Percentiles rank a stretch among this genome's conserved stretches.
These are phyloP conservation scores for Lachancea meyersii DNA, from an alignment of 805 yeast species.

Conservation along the genomic window DNA sequence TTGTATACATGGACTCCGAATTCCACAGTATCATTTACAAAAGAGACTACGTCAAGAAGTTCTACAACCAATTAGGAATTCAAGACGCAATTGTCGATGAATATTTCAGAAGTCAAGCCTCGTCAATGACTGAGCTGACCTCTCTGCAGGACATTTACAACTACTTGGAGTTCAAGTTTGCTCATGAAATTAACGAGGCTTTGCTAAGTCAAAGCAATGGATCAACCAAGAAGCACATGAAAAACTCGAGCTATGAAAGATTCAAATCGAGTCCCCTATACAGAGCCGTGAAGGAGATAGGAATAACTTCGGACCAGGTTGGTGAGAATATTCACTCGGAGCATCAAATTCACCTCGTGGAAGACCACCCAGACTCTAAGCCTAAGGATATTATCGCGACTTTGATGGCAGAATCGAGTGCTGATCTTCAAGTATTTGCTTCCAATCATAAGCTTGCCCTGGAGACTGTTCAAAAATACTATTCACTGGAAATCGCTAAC, in stretches of 20 bases:
- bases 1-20: conserved; percentile 78
- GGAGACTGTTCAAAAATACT: conserved; percentile 67
- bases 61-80: conserved; percentile 47
- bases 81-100: conserved; percentile 55
- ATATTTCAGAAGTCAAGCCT: conserved; percentile 48
- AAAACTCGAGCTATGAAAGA: conserved; percentile 57
- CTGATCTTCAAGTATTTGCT: conserved; percentile 38
- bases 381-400: conserved; percentile 57
- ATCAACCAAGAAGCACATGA: conserved; percentile 48
- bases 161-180: conserved; percentile 66
- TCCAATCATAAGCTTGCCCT: conserved; percentile 52
- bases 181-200: conserved; percentile 37
- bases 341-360: conserved; percentile 63
- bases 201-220: conserved; percentile 22
- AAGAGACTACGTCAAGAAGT: conserved; percentile 52
- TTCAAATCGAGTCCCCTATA: conserved; percentile 59
- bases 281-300: conserved; percentile 61
- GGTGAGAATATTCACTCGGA: conserved; percentile 75
- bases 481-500: conserved; percentile 72
- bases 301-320: conserved; percentile 70
- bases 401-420: conserved; percentile 30
- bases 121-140: conserved; percentile 55
- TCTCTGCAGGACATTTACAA: conserved; percentile 73
- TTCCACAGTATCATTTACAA: conserved; percentile 80
- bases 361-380: conserved; percentile 49